Evolutionary conservation across 805 yeast genomes (phyloP).

Genomic region (Zygosaccharomyces gambellarensis): DNA sequence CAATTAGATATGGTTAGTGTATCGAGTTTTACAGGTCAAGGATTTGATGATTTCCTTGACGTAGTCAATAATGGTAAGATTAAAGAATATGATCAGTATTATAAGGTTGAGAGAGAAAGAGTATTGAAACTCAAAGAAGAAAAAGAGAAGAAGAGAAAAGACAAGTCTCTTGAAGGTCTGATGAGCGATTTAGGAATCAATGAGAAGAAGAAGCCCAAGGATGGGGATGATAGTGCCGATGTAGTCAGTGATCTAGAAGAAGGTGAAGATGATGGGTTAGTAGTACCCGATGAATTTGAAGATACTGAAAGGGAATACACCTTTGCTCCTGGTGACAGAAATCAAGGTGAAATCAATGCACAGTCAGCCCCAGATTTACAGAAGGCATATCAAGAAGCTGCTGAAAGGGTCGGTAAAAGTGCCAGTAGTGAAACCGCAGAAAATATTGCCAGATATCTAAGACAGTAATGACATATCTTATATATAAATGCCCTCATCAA

Average conservation of each 20-base stretch:
- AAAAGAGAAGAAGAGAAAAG: constrained; percentile 66
- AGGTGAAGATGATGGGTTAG: constrained; percentile 40
- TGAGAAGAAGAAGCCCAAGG: constrained; percentile 27
- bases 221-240: constrained; percentile 50
- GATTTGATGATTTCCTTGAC: constrained; percentile 84
- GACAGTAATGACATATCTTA: constrained; percentile 28
- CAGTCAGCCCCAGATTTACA: constrained; percentile 46
- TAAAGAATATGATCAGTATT: constrained; percentile 78
- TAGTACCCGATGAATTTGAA: constrained; percentile 45
- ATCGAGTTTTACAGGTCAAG: constrained; percentile 88
- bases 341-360: constrained; percentile 51
- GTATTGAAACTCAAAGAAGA: constrained; percentile 71
- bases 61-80: constrained; percentile 75
- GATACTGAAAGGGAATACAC: constrained; percentile 64
- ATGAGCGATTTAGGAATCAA: constrained; percentile 83
- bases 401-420: constrained; percentile 55
- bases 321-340: constrained; percentile 60
- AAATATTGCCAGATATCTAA: constrained; percentile 63
- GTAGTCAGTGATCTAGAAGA: constrained; percentile 43
- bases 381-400: constrained; percentile 66
- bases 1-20: constrained; percentile 90
- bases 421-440: constrained; percentile 67
- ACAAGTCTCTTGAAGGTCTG: constrained; percentile 61
- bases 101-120: constrained; percentile 80
- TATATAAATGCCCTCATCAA: constrained; percentile 68